phyloP scores from a whole-genome alignment of 495 filamentous ascomycete genomes.

The Talaromyces ruber region DNA sequence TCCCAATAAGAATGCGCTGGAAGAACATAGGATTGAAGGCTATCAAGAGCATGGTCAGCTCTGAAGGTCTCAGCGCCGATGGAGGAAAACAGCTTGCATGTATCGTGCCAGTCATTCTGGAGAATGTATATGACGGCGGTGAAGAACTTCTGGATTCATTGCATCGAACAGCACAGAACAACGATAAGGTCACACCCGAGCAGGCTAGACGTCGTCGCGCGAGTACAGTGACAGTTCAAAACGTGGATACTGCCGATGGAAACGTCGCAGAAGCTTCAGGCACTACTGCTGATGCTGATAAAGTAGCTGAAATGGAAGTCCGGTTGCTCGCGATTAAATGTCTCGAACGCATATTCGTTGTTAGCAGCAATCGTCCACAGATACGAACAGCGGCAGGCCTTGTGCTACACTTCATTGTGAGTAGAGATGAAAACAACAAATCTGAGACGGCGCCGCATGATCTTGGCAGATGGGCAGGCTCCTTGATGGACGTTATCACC shows the following conservation, averaged over 20 bases:
- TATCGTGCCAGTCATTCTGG: conserved; percentile 71
- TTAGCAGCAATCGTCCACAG: conserved; percentile 62
- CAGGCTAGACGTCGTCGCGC: conserved; percentile 50
- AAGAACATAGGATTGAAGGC: conserved; percentile 71
- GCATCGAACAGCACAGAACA: conserved; percentile 48
- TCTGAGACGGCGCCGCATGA: conserved; percentile 12
- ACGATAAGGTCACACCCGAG: conserved; percentile 59
- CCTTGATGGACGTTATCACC: conserved; percentile 65
- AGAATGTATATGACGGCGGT: conserved; percentile 73
- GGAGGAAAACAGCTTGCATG: conserved; percentile 64
- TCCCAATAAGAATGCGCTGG: conserved; percentile 75
- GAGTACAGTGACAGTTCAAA: conserved; percentile 71
- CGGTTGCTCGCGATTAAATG: conserved; percentile 73
- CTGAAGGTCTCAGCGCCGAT: conserved; percentile 65
- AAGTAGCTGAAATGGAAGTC: conserved; percentile 78
- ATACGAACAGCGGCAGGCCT: conserved; percentile 63
- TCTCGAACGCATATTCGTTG: conserved; percentile 69
- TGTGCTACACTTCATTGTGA: conserved; percentile 62
- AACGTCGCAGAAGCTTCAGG: conserved; percentile 65
- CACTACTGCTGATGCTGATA: conserved; percentile 75
- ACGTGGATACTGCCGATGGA: conserved; percentile 54
- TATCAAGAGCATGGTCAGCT: conserved; percentile 66
- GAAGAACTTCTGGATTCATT: conserved; percentile 58
- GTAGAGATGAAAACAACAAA: conserved; percentile 34
- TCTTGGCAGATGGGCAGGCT: conserved; percentile 61